Evolutionary conservation across 1,284 basidiomycete genomes (phyloP).

Genomic region (Ceratobasidium sp.): DNA sequence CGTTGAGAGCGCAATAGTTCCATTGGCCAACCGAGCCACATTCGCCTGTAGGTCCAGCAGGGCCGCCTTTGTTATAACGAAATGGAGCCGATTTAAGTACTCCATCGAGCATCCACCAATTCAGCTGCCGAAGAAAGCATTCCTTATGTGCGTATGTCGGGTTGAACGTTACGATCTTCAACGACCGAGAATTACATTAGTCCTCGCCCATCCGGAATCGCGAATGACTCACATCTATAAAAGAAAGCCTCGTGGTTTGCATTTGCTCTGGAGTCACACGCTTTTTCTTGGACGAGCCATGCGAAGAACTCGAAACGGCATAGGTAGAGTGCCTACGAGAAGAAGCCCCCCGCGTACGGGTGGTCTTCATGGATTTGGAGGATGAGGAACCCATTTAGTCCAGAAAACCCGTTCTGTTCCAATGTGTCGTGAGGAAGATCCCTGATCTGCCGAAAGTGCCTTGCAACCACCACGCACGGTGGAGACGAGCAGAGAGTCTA

Average conservation of each 20-base stretch:
- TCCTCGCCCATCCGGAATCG: not conserved
- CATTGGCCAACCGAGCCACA: constrained; percentile 32
- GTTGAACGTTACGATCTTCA: constrained; percentile 33
- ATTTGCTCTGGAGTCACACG: constrained; percentile 13
- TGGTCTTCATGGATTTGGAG: not conserved
- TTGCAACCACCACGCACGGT: not conserved
- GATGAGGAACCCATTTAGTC: constrained; percentile 16
- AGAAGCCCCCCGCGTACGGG: not conserved
- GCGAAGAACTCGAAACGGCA: not conserved
- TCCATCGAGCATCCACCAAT: constrained; percentile 31
- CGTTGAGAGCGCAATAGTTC: constrained; percentile 7
- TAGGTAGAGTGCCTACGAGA: not conserved
- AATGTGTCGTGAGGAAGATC: not conserved
- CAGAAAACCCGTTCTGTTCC: not conserved
- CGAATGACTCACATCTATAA: constrained; percentile 5
- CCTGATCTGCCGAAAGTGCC: not conserved
- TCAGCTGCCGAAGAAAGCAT: constrained; percentile 27
- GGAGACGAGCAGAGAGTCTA: not conserved
- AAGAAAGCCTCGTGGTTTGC: constrained; percentile 8
- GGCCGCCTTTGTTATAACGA: constrained; percentile 28
- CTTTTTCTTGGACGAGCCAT: not conserved
- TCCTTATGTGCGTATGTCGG: constrained; percentile 14
- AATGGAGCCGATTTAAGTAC: not conserved
- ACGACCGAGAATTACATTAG: not conserved
- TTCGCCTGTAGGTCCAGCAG: constrained; percentile 20